These are phyloP conservation scores for Echinosophora koreensis DNA, from an alignment of 306 rosid species.

Conservation along the genomic window DNA sequence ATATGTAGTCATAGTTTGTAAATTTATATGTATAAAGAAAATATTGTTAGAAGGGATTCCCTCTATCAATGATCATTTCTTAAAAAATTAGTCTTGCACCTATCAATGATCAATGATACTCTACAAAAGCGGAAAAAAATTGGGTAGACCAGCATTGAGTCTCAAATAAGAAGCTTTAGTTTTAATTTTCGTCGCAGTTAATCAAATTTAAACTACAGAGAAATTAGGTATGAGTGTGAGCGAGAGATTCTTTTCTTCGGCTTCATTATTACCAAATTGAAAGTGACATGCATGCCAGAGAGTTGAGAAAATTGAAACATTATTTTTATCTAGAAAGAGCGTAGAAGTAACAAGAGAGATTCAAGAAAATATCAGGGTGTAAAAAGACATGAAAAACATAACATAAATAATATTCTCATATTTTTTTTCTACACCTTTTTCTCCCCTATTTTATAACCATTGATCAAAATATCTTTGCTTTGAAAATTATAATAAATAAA, in stretches of 20 bases:
- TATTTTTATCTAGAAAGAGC: neutral
- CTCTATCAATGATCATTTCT: too few relatives aligned
- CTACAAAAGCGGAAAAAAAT: too few relatives aligned
- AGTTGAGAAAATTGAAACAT: conserved; percentile 2
- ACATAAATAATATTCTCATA: neutral
- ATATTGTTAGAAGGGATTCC: too few relatives aligned
- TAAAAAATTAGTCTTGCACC: too few relatives aligned
- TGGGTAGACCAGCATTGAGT: neutral
- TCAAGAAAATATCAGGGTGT: too few relatives aligned
- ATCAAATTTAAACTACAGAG: neutral
- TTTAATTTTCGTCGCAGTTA: neutral
- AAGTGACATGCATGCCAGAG: neutral
- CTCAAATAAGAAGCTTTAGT: neutral
- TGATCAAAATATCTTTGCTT: too few relatives aligned
- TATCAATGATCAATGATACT: too few relatives aligned
- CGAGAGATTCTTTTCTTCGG: neutral
- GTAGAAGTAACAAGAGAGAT: neutral
- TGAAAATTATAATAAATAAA: too few relatives aligned
- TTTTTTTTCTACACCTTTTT: too few relatives aligned
- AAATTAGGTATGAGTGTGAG: neutral
- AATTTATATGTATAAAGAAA: too few relatives aligned
- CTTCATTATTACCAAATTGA: neutral
- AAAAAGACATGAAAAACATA: neutral
- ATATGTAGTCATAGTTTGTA: too few relatives aligned
- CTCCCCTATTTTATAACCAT: too few relatives aligned